phyloP scores from a whole-genome alignment of 805 yeast genomes.

The Blastobotrys muscicola region DNA sequence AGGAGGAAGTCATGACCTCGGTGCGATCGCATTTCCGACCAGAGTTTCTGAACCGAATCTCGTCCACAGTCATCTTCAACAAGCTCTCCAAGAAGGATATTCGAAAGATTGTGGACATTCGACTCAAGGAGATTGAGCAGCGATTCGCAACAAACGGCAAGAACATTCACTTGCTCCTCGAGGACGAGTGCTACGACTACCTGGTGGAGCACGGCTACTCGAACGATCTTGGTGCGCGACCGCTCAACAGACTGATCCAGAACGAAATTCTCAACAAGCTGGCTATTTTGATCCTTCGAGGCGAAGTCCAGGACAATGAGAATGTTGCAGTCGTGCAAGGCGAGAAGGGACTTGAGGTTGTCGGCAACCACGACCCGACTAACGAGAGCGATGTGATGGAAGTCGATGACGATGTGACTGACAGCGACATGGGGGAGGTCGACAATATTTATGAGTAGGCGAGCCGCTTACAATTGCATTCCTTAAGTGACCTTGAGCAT shows the following conservation, averaged over 20 bases:
- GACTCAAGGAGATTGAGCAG: slow-evolving; percentile 74
- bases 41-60: slow-evolving; percentile 91
- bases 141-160: slow-evolving; percentile 82
- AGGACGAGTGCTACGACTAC: slow-evolving; percentile 69
- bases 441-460: too few species aligned
- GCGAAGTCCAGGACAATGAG: slow-evolving; percentile 84
- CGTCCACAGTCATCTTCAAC: slow-evolving; percentile 88
- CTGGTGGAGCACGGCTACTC: slow-evolving; percentile 83
- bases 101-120: slow-evolving; percentile 78
- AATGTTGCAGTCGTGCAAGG: slow-evolving; percentile 50
- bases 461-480: too few species aligned
- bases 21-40: slow-evolving; percentile 92
- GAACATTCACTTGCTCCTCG: slow-evolving; percentile 60
- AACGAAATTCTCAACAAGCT: slow-evolving; percentile 75
- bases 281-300: slow-evolving; percentile 81
- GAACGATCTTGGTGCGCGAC: slow-evolving; percentile 92
- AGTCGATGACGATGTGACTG: slow-evolving; percentile 18
- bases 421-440: too few species aligned
- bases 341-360: slow-evolving; percentile 61
- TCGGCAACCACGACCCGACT: slow-evolving; percentile 78
- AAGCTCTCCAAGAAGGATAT: slow-evolving; percentile 86
- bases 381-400: slow-evolving; percentile 26
- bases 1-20: slow-evolving; percentile 69
- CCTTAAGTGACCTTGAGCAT: too few species aligned
- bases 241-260: slow-evolving; percentile 81